Conservation (phyloP, 2,329 filamentous ascomycete genomes). For the Byssoonygena ceratinophila region DNA sequence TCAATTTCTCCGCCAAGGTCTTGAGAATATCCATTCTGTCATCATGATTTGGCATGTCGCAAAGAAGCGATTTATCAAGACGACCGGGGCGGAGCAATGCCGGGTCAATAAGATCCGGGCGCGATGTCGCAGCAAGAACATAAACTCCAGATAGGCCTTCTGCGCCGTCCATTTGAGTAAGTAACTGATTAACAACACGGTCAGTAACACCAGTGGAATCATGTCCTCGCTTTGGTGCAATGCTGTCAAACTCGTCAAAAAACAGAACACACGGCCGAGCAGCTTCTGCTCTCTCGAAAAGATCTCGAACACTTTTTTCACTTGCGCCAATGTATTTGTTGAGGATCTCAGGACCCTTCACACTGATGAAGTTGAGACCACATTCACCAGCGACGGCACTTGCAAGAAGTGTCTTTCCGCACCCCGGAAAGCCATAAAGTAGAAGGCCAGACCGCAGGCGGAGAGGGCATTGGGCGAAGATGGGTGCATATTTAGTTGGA, state of each 20-base stretch:
- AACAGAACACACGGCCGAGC: slow-evolving; percentile 90
- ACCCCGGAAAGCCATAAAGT: slow-evolving; percentile 89
- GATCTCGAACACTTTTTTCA: slow-evolving; percentile 87
- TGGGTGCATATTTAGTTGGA: slow-evolving; percentile 93
- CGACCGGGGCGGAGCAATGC: slow-evolving; percentile 83
- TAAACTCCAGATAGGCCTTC: slow-evolving; percentile 93
- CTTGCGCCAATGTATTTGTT: slow-evolving; percentile 99
- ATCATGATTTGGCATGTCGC: slow-evolving; percentile 68
- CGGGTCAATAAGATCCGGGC: slow-evolving; percentile 91
- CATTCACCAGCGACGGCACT: slow-evolving; percentile 97
- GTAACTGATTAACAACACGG: slow-evolving; percentile 91
- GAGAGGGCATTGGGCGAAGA: slow-evolving; percentile 90
- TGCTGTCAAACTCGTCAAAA: slow-evolving; percentile 97
- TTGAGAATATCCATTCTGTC: slow-evolving; percentile 82
- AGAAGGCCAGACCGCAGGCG: slow-evolving; percentile 87
- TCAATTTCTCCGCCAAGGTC: slow-evolving; percentile 72
- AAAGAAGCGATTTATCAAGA: slow-evolving; percentile 84
- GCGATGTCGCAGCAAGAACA: slow-evolving; percentile 83
- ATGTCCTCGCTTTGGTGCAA: slow-evolving; percentile 92
- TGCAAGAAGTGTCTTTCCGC: slow-evolving; percentile 90
- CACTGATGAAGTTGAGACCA: slow-evolving; percentile 94
- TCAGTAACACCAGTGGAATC: slow-evolving; percentile 98
- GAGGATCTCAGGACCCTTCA: slow-evolving; percentile 94
- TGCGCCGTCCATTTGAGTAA: slow-evolving; percentile 98
- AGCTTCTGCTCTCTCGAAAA: slow-evolving; percentile 79